Evolutionary conservation across 2,329 filamentous ascomycete genomes (phyloP).

Genomic region (Colletotrichum salicis): DNA sequence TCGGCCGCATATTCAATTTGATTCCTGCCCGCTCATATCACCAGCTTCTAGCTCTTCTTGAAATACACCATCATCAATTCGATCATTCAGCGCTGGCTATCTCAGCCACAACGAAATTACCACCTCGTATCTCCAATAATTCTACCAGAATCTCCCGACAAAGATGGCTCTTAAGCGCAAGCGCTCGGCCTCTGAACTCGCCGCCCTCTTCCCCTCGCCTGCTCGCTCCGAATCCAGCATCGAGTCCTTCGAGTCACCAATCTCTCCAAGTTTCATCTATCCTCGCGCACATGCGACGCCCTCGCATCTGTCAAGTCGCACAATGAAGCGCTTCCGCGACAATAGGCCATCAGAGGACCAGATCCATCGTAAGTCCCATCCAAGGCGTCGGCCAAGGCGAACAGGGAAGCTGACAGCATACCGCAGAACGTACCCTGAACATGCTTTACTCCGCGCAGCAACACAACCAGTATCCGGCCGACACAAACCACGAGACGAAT

Average conservation of each 20-base stretch:
- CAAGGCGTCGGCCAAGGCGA: background rate
- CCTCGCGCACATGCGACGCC: slow-evolving; percentile 45
- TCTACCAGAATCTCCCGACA: background rate
- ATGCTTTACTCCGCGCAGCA: slow-evolving; percentile 68
- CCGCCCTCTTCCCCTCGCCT: slow-evolving; percentile 54
- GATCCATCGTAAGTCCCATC: slow-evolving; percentile 61
- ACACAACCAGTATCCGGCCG: slow-evolving; percentile 36
- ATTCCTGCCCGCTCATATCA: background rate
- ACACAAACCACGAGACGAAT: slow-evolving; percentile 34
- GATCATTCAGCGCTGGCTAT: no score
- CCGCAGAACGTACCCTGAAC: slow-evolving; percentile 65
- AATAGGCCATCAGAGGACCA: slow-evolving; percentile 65
- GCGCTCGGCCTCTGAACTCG: slow-evolving; percentile 68
- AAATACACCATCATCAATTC: background rate
- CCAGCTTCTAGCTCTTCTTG: background rate
- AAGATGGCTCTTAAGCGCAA: slow-evolving; percentile 71
- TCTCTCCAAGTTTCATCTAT: slow-evolving; percentile 42
- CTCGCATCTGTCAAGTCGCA: slow-evolving; percentile 65
- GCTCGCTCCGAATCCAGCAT: slow-evolving; percentile 46
- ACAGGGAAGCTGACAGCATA: background rate
- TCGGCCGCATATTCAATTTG: background rate
- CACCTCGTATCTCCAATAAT: background rate
- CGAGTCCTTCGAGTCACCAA: slow-evolving; percentile 45
- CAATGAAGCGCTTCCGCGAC: slow-evolving; percentile 70
- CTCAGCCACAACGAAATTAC: background rate